Percentiles rank a stretch among this genome's conserved stretches.
Conservation (phyloP, 2,329 filamentous ascomycete species). For the Pseudogymnoascus verrucosus region DNA sequence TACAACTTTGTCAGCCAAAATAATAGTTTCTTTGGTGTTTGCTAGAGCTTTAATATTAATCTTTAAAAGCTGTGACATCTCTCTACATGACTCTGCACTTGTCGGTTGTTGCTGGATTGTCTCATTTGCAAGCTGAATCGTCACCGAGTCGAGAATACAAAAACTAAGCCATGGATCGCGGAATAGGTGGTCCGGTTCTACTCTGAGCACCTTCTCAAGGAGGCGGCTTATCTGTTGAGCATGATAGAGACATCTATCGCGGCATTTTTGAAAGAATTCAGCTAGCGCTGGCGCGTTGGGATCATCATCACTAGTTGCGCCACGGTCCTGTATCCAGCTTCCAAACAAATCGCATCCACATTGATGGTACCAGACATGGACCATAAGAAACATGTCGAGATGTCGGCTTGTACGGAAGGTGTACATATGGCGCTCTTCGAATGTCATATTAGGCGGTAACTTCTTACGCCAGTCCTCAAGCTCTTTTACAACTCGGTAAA, state of each 20-base stretch:
- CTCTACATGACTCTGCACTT: neutral
- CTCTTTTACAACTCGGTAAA: slow-evolving; percentile 2
- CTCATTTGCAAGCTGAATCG: neutral
- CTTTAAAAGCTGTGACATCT: neutral
- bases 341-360: neutral
- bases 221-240: neutral
- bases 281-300: slow-evolving; percentile 5
- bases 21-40: neutral
- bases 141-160: slow-evolving; percentile 4
- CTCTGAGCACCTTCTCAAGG: slow-evolving; percentile 3
- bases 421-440: slow-evolving; percentile 9
- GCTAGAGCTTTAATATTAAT: slow-evolving; percentile 3
- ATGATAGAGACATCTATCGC: neutral
- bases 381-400: slow-evolving; percentile 11
- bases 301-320: slow-evolving; percentile 15
- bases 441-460: slow-evolving; percentile 1
- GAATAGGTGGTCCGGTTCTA: slow-evolving; percentile 7
- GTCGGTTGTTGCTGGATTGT: neutral
- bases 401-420: slow-evolving; percentile 7
- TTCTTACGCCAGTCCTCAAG: slow-evolving; percentile 8
- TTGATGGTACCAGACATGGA: slow-evolving; percentile 10
- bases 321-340: slow-evolving; percentile 15
- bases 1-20: slow-evolving; percentile 7
- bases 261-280: slow-evolving; percentile 8
- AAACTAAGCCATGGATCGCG: slow-evolving; percentile 6